phyloP scores from a whole-genome alignment of 2,329 filamentous ascomycete genomes.

The Diaporthe ilicicola region DNA sequence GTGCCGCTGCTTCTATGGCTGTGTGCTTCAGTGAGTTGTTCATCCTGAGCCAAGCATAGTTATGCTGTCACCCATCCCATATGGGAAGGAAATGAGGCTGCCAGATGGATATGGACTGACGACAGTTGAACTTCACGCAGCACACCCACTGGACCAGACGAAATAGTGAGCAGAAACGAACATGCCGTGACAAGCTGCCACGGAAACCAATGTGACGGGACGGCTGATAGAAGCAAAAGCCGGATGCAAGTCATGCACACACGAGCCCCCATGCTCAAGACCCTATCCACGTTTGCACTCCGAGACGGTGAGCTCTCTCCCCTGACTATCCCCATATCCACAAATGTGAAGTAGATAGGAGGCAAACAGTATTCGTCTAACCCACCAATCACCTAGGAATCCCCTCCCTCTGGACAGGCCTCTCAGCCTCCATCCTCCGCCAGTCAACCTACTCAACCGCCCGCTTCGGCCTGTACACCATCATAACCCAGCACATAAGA shows the following conservation, averaged over 20 bases:
- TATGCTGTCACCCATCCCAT: too few relatives aligned
- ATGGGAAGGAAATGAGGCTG: neutral
- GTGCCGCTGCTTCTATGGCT: slow-evolving; percentile 54
- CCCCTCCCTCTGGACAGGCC: slow-evolving; percentile 51
- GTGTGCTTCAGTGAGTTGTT: slow-evolving; percentile 53
- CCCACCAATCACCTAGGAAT: slow-evolving; percentile 43
- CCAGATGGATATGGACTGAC: neutral
- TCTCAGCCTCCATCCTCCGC: slow-evolving; percentile 53
- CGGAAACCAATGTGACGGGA: rapidly evolving
- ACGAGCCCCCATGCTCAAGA: slow-evolving; percentile 49
- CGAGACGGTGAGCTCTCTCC: slow-evolving; percentile 46
- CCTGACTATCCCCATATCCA: neutral
- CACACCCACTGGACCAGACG: slow-evolving; percentile 54
- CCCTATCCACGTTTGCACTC: slow-evolving; percentile 48
- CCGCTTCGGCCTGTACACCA: slow-evolving; percentile 52
- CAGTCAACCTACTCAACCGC: slow-evolving; percentile 55
- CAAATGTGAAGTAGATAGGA: neutral
- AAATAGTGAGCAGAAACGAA: slow-evolving; percentile 48
- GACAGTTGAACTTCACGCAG: slow-evolving; percentile 38
- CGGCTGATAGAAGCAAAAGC: slow-evolving; percentile 36
- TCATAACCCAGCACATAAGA: slow-evolving; percentile 43
- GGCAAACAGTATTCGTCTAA: too few relatives aligned
- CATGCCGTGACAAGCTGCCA: too few relatives aligned
- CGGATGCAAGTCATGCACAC: slow-evolving; percentile 55
- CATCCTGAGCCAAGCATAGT: too few relatives aligned